A percentile compares a stretch with the other conserved stretches of the same genome.
Conservation (phyloP, 176 grass and related monocot species). For the Raddia distichophylla region DNA sequence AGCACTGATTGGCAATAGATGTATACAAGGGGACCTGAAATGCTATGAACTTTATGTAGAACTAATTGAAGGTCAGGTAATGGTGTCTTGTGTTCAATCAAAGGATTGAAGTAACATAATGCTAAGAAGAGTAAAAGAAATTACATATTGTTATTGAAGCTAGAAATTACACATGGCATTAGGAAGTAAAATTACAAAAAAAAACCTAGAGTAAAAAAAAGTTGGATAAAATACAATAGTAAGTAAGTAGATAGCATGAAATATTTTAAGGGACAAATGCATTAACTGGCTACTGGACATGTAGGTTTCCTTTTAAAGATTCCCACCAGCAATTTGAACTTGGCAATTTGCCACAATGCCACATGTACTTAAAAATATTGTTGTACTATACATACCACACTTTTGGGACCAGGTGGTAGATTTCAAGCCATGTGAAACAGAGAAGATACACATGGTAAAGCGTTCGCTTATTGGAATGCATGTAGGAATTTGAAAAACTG, state of each 20-base stretch:
- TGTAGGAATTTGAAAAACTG: constrained; percentile 1
- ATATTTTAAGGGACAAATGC: background rate
- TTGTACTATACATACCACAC: background rate
- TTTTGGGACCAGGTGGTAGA: constrained; percentile 6
- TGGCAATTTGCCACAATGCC: constrained; percentile 16
- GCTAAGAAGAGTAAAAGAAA: constrained; percentile 1
- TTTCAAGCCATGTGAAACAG: constrained; percentile 14
- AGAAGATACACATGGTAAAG: constrained; percentile 13
- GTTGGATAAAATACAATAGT: background rate
- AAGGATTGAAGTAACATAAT: constrained; percentile 36
- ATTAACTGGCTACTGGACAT: background rate
- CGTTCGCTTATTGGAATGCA: constrained; percentile 1
- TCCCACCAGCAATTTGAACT: background rate
- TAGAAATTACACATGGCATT: constrained; percentile 4
- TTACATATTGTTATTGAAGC: background rate
- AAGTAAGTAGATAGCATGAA: background rate
- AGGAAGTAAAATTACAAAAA: background rate
- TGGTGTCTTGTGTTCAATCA: background rate
- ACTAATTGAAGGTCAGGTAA: constrained; percentile 9
- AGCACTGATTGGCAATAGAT: constrained; percentile 8
- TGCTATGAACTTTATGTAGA: background rate
- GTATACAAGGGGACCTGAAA: constrained; percentile 4
- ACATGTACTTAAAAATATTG: constrained; percentile 15
- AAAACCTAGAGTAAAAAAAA: background rate
- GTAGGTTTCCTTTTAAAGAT: constrained; percentile 16